Evolutionary conservation across 768 basidiomycete genomes (phyloP), one percentile per base, ranked within the genome.

Genomic region (Boletus patriciae): DNA sequence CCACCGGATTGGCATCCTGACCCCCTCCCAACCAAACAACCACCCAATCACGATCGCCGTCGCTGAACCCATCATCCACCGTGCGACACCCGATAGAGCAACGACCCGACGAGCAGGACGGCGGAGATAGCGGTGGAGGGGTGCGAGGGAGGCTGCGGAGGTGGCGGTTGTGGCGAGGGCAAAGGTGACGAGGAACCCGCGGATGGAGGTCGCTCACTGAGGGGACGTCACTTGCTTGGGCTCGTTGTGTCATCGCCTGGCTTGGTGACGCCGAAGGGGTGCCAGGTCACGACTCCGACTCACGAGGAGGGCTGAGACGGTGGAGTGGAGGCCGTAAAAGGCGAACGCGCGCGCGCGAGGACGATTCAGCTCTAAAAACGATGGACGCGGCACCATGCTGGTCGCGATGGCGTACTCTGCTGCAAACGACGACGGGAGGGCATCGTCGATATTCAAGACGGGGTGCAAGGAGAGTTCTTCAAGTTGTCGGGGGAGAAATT

Each of bases 261-360:
- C 36, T 65, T 70, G 7, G 57, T 63, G 16, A 73, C 61, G 18
- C 69, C 18, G 36, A 58, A 41, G 55, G 80, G 80, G 33, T 80
- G 67, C 79, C 80, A 80, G 15, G 77, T 57, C 21, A 80, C n/a
- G n/a, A n/a, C n/a, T n/a, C n/a, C n/a, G n/a, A n/a, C n/a, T n/a
- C n/a, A n/a, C 80, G 13, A 80, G 68, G 45, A 66, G 31, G 3
- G 77, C 72, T 19, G 79, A 80, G 47, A 80, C 76, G 4, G 62
- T 76, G 0, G 79, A 80, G 41, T 80, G 80, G 16, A 81, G 71
- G 1, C 80, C 79, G 46, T 75, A 80, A 65, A 80, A 79, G 33
- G 81, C 66, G 40, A 80, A n/a, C n/a, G n/a, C n/a, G 73, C 6
- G 80, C 8, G 77, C 70, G 70, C 2, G 79, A 80, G 8, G 72